Evolutionary conservation across 2,329 filamentous ascomycete species (phyloP).

Genomic region (Thelonectria rubi): DNA sequence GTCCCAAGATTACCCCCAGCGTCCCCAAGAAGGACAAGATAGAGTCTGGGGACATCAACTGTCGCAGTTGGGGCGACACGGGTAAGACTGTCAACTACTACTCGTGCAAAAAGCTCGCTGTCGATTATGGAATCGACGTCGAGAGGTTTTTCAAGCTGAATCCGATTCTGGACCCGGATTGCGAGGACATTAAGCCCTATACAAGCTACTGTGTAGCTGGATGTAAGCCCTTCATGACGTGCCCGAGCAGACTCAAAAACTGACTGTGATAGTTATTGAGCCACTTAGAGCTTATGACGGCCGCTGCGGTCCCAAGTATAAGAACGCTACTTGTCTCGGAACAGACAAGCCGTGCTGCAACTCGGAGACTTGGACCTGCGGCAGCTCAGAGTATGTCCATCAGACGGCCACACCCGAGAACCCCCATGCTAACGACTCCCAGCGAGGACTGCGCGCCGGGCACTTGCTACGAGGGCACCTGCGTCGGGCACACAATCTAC

Average conservation of each 20-base stretch:
- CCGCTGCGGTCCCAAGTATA: conserved; percentile 14
- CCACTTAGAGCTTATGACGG: conserved; percentile 12
- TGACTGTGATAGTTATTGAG: conserved; percentile 4
- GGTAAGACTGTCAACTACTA: conserved; percentile 38
- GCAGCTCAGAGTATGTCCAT: conserved; percentile 26
- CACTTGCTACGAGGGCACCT: conserved; percentile 48
- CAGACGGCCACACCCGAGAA: background rate
- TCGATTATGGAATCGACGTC: conserved; percentile 32
- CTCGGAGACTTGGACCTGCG: conserved; percentile 27
- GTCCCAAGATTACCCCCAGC: conserved; percentile 2
- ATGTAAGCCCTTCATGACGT: conserved; percentile 7
- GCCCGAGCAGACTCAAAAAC: conserved; percentile 3
- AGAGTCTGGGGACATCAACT: conserved; percentile 34
- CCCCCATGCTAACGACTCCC: background rate
- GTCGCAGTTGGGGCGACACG: conserved; percentile 28
- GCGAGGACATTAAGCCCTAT: conserved; percentile 9
- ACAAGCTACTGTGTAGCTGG: conserved; percentile 24
- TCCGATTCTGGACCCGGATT: conserved; percentile 10
- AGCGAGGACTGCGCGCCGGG: conserved; percentile 46
- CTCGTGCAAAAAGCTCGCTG: conserved; percentile 37
- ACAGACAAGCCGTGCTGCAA: conserved; percentile 25
- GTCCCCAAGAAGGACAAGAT: background rate
- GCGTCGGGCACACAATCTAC: conserved; percentile 42
- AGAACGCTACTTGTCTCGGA: conserved; percentile 24
- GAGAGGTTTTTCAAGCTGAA: conserved; percentile 20